Conservation (phyloP, 805 yeast species). For the Wickerhamiella vanderwaltii region DNA sequence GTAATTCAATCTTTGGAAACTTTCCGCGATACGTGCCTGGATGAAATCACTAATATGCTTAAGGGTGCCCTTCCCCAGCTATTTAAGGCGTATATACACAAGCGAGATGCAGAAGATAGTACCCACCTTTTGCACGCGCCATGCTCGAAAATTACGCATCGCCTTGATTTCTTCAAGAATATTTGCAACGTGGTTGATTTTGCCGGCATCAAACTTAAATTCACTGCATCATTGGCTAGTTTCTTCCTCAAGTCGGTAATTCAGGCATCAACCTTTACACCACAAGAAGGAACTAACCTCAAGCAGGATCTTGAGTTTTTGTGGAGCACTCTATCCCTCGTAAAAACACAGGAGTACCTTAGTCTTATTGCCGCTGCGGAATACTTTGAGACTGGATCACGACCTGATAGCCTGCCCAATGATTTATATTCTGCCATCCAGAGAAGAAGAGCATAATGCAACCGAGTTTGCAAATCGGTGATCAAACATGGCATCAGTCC, state of each 20-base stretch:
- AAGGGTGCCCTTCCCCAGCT: slow-evolving; percentile 9
- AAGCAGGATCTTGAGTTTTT: slow-evolving; percentile 26
- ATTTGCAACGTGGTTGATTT: slow-evolving; percentile 28
- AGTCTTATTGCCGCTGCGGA: slow-evolving; percentile 2
- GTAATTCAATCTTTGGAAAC: background rate
- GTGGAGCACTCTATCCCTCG: slow-evolving; percentile 19
- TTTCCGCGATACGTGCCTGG: slow-evolving; percentile 7
- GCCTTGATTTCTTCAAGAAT: slow-evolving; percentile 23
- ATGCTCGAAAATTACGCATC: slow-evolving; percentile 15
- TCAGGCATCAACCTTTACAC: slow-evolving; percentile 30
- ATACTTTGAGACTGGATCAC: slow-evolving; percentile 3
- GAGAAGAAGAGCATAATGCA: background rate
- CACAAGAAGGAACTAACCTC: slow-evolving; percentile 29
- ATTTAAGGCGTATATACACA: slow-evolving; percentile 14
- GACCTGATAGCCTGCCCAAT: background rate
- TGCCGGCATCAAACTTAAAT: slow-evolving; percentile 20
- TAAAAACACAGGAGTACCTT: background rate
- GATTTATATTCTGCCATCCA: background rate
- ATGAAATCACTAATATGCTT: slow-evolving; percentile 10
- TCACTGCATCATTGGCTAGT: slow-evolving; percentile 26
- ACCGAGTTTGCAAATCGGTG: too few species aligned
- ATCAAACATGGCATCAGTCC: too few species aligned
- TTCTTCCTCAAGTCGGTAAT: slow-evolving; percentile 32
- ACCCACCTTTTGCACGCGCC: background rate
- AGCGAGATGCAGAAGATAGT: background rate